Evolutionary conservation across 208 protist species (phyloP).

Genomic region (Hexamita inflata): DNA sequence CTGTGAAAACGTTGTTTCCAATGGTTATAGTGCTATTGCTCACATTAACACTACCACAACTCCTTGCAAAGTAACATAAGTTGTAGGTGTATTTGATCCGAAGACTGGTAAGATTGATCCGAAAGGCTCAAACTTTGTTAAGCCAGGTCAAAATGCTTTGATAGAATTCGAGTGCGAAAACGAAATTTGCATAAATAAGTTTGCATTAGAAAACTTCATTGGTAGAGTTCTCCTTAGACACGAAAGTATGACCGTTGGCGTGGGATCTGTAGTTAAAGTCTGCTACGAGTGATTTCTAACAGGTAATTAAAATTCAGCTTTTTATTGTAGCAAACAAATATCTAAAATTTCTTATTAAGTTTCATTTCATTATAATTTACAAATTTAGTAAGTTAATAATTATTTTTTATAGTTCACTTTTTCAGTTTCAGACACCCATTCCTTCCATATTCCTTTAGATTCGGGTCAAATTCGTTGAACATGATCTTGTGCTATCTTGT

Average conservation of each 20-base stretch:
- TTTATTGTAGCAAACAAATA: too few species aligned
- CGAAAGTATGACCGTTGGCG: background rate
- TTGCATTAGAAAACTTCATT: background rate
- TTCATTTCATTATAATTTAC: too few species aligned
- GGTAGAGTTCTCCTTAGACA: background rate
- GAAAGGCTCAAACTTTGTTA: background rate
- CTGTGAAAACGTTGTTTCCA: background rate
- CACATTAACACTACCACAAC: background rate
- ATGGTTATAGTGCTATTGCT: background rate
- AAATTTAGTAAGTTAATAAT: too few species aligned
- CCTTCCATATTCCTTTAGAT: too few species aligned
- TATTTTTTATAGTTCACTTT: too few species aligned
- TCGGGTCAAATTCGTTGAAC: too few species aligned
- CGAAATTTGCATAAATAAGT: background rate
- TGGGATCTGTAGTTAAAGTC: background rate
- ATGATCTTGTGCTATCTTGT: too few species aligned
- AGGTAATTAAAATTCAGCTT: too few species aligned
- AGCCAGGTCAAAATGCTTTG: background rate
- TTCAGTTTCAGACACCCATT: too few species aligned
- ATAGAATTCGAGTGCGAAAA: background rate
- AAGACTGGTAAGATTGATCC: background rate
- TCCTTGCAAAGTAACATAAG: background rate
- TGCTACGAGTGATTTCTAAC: too few species aligned
- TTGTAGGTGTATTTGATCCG: background rate
- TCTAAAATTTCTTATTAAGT: too few species aligned